Evolutionary conservation across 768 basidiomycete genomes (phyloP), one percentile per base, ranked within the genome.

Genomic region (Mycena chlorophos): DNA sequence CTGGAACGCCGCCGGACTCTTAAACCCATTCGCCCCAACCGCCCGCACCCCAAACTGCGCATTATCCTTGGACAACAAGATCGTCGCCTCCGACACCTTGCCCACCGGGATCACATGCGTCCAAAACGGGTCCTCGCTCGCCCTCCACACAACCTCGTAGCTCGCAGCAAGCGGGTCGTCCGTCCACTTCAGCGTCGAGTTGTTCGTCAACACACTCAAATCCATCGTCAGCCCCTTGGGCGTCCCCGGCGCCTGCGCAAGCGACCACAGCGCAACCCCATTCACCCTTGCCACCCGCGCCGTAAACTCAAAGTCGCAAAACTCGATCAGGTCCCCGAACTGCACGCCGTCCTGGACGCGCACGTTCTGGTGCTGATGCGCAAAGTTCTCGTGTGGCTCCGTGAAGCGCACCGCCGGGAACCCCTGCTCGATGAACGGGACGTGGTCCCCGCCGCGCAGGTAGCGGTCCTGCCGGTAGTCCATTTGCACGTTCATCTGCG

Each of bases 321-420:
- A 83, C 62, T 82, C 76, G 42, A 68, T 62, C 42, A 82, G 74
- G 65, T 84, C 82, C 30, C 82, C 82, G 60, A 80, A 82, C 63
- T 83, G 81, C n/a, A 75, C 64, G 6, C 80, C 80, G 30, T 79
- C 71, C 30, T 66, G 70, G 40, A 84, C 73, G 23, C 81, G 77
- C 39, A 78, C 72, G 62, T 84, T 75, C 65, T 84, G 82, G 64
- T 83, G 80, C 65, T 84, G 81, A 62, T 82, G 81, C 29, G 77
- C 79, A 63, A 80, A 82, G 63, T 83, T 75, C 65, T 84, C 81
- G 64, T 78, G 69, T 6, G 81, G 81, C 58, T 83, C 82, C 1
- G 79, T 82, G 71, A 82, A 83, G 23, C 81, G 77, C 23, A 81
- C 77, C 0, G 81, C 82, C 10, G 82, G 71, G 69, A 77, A 81